phyloP scores from a whole-genome alignment of 2,329 filamentous ascomycete species.

The Botrytis tulipae region DNA sequence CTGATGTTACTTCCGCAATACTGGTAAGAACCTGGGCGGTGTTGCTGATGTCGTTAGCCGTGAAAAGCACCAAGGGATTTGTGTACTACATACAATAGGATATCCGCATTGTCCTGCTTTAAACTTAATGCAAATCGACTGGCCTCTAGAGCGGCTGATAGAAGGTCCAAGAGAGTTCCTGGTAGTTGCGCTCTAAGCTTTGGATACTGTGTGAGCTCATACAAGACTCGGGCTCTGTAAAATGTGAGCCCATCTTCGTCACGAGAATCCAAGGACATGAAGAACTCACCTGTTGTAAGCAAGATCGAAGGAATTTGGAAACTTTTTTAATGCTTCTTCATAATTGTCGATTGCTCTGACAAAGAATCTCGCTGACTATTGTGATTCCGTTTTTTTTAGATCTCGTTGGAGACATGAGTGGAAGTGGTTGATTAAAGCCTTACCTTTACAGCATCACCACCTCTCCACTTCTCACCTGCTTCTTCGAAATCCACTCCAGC shows the following conservation, averaged over 20 bases:
- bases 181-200: conserved; percentile 59
- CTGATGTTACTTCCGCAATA: conserved; percentile 58
- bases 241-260: conserved; percentile 22
- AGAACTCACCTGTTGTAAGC: conserved; percentile 67
- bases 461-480: conserved; percentile 71
- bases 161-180: conserved; percentile 50
- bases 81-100: conserved; percentile 51
- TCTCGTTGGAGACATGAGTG: conserved; percentile 1
- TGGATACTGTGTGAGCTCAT: conserved; percentile 67
- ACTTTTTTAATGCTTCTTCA: conserved; percentile 58
- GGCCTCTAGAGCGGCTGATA: conserved; percentile 60
- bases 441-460: conserved; percentile 63
- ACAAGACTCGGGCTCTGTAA: conserved; percentile 62
- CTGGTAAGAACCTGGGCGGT: conserved; percentile 67
- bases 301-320: conserved; percentile 64
- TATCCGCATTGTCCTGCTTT: conserved; percentile 62
- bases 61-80: conserved; percentile 13
- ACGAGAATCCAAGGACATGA: conserved; percentile 19
- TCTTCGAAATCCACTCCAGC: conserved; percentile 68
- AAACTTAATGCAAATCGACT: conserved; percentile 61
- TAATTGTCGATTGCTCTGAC: conserved; percentile 66
- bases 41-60: conserved; percentile 46
- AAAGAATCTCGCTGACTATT: conserved; percentile 49
- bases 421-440: neutral
- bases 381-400: conserved; percentile 7